Conservation (phyloP, 345 rosid species). For the Citrus glauca region DNA sequence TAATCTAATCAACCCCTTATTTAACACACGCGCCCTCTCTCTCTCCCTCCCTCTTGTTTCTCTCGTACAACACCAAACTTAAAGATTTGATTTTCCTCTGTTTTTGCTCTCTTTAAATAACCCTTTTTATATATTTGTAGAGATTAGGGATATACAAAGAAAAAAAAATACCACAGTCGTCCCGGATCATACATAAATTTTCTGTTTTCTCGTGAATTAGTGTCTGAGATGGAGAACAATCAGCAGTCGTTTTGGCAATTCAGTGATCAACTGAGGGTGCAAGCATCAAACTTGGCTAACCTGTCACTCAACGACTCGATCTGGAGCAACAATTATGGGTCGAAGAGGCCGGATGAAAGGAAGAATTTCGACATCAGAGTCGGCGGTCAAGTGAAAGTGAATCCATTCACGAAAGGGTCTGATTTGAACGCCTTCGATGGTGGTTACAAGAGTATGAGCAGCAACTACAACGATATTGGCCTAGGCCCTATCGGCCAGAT, state of each 20-base stretch:
- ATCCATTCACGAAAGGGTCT: conserved; percentile 25
- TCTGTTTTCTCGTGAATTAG: not conserved
- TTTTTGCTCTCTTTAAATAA: not conserved
- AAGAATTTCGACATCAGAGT: conserved; percentile 69
- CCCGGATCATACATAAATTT: conserved; percentile 14
- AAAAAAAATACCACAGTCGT: not conserved
- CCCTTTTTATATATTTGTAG: no score
- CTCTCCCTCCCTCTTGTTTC: not conserved
- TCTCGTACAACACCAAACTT: not conserved
- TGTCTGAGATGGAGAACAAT: conserved; percentile 60
- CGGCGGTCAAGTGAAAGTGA: conserved; percentile 37
- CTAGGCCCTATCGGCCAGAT: conserved; percentile 26
- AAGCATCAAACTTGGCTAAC: conserved; percentile 59
- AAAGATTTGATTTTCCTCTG: not conserved
- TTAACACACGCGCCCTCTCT: conserved; percentile 17
- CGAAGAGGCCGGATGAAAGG: conserved; percentile 64
- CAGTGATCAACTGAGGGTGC: conserved; percentile 89
- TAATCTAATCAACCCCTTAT: conserved; percentile 7
- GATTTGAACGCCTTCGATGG: conserved; percentile 43
- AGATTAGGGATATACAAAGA: no score
- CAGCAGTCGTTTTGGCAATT: conserved; percentile 94
- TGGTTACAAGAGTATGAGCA: conserved; percentile 8
- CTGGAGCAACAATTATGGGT: conserved; percentile 61
- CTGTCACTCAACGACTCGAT: conserved; percentile 85
- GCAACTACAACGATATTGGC: conserved; percentile 19